Percentiles rank a stretch among this genome's conserved stretches.
These are phyloP conservation scores for Pyrenophora tritici-repentis DNA, from an alignment of 2,329 filamentous ascomycete species.

Conservation along the genomic window DNA sequence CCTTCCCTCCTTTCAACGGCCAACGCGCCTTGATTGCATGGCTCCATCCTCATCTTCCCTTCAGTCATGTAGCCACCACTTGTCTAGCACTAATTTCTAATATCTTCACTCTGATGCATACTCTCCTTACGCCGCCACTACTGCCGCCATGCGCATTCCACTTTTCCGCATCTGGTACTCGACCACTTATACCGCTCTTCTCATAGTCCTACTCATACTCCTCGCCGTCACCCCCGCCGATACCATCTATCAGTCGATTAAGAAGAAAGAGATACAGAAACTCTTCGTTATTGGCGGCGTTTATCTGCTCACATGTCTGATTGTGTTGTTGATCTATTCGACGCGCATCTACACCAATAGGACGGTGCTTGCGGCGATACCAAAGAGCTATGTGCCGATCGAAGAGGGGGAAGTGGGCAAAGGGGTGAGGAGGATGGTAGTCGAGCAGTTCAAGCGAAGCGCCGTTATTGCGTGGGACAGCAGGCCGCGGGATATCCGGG, in stretches of 20 bases:
- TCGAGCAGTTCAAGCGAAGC: slow-evolving; percentile 72
- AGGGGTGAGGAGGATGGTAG: slow-evolving; percentile 76
- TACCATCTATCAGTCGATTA: slow-evolving; percentile 73
- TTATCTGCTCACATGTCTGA: slow-evolving; percentile 73
- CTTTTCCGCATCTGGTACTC: slow-evolving; percentile 82
- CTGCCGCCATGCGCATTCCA: slow-evolving; percentile 53
- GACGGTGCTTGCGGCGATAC: slow-evolving; percentile 78
- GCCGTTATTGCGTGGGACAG: slow-evolving; percentile 81
- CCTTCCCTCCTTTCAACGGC: slow-evolving; percentile 17
- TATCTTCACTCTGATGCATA: slow-evolving; percentile 30
- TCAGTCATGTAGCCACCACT: slow-evolving; percentile 25
- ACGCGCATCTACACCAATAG: slow-evolving; percentile 86
- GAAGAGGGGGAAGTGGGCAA: slow-evolving; percentile 82
- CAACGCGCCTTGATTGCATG: slow-evolving; percentile 16
- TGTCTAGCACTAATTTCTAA: slow-evolving; percentile 31
- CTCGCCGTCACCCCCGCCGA: slow-evolving; percentile 82
- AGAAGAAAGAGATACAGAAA: slow-evolving; percentile 71
- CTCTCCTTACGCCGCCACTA: slow-evolving; percentile 9
- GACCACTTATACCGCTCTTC: slow-evolving; percentile 75
- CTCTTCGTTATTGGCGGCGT: slow-evolving; percentile 78
- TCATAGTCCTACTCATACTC: slow-evolving; percentile 72
- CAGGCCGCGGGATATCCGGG: slow-evolving; percentile 65
- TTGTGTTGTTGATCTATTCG: slow-evolving; percentile 77
- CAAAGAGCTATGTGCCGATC: slow-evolving; percentile 83
- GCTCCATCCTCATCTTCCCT: slow-evolving; percentile 13